Percentiles rank a stretch among this genome's conserved stretches.
These are phyloP conservation scores for Stylonectria norvegica DNA, from an alignment of 2,329 filamentous ascomycete genomes.

Conservation along the genomic window DNA sequence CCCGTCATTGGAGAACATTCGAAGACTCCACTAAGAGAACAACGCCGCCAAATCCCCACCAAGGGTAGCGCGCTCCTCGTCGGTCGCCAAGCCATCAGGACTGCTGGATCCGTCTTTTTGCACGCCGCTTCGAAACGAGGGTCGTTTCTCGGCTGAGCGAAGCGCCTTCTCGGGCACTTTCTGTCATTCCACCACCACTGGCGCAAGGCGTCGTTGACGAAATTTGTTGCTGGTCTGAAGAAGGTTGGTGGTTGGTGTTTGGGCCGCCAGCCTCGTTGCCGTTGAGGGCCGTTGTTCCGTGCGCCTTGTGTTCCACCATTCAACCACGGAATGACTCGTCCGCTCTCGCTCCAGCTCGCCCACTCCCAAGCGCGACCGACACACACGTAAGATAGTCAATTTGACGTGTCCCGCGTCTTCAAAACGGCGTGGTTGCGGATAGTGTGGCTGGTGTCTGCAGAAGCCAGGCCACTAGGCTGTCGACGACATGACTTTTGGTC, in stretches of 20 bases:
- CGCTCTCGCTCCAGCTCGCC: conserved; percentile 5
- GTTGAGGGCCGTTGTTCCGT: conserved; percentile 12
- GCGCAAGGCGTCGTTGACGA: conserved; percentile 19
- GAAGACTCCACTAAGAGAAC: conserved; percentile 21
- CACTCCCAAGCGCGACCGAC: conserved; percentile 1
- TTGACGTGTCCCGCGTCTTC: conserved; percentile 10
- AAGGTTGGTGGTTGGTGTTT: conserved; percentile 2
- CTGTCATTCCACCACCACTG: conserved; percentile 16
- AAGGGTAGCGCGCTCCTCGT: conserved; percentile 21
- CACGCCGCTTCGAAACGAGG: conserved; percentile 14
- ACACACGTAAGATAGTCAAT: conserved; percentile 8
- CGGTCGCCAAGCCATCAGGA: conserved; percentile 22
- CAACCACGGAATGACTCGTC: conserved; percentile 5
- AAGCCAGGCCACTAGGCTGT: conserved; percentile 13
- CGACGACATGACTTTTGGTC: conserved; percentile 12
- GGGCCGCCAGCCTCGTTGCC: conserved; percentile 19
- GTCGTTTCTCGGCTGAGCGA: conserved; percentile 26
- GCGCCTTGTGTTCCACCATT: conserved; percentile 14
- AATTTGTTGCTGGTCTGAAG: conserved; percentile 11
- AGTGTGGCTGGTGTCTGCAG: conserved; percentile 24
- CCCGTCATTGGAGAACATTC: conserved; percentile 16
- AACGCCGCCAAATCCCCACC: conserved; percentile 18
- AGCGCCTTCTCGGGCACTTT: conserved; percentile 20
- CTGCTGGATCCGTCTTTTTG: conserved; percentile 10
- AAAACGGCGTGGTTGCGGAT: conserved; percentile 9